phyloP scores from a whole-genome alignment of 2,329 filamentous ascomycete genomes.

The Curvularia hawaiiensis region DNA sequence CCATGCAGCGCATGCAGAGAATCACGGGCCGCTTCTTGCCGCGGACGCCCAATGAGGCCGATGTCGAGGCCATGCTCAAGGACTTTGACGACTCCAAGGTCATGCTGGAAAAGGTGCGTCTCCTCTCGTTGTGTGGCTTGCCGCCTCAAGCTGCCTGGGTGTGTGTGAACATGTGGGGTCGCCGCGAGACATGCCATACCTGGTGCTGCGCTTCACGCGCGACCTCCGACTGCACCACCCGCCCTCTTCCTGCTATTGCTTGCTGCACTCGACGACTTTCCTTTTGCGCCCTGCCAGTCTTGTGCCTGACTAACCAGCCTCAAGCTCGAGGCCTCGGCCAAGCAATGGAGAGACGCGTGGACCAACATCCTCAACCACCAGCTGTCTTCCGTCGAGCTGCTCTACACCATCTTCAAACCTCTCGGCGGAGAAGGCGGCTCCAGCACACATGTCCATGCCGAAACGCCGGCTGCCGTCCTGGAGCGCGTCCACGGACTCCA shows the following conservation, averaged over 20 bases:
- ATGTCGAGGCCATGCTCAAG: conserved; percentile 73
- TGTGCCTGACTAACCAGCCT: conserved; percentile 2
- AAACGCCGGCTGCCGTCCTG: conserved; percentile 68
- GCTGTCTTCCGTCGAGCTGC: conserved; percentile 68
- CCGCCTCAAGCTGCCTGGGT: conserved; percentile 1
- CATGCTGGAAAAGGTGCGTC: conserved; percentile 70
- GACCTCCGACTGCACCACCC: neutral
- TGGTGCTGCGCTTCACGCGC: neutral
- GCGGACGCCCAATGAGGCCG: conserved; percentile 75
- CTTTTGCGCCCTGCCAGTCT: neutral
- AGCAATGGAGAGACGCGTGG: conserved; percentile 81
- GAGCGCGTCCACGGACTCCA: conserved; percentile 69
- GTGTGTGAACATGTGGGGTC: conserved; percentile 27
- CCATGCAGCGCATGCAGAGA: conserved; percentile 74
- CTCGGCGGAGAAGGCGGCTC: conserved; percentile 68
- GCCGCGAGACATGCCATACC: conserved; percentile 5
- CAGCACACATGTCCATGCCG: conserved; percentile 55
- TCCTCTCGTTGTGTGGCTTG: conserved; percentile 14
- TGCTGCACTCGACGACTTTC: too few species aligned
- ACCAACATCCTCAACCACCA: conserved; percentile 72
- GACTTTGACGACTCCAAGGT: conserved; percentile 83
- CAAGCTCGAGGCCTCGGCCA: conserved; percentile 78
- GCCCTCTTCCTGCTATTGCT: neutral
- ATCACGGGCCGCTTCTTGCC: conserved; percentile 75
- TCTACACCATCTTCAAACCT: conserved; percentile 76